Evolutionary conservation across 2,329 filamentous ascomycete species (phyloP), one percentile per base, ranked within the genome.

Genomic region (Xylariaceae sp.): DNA sequence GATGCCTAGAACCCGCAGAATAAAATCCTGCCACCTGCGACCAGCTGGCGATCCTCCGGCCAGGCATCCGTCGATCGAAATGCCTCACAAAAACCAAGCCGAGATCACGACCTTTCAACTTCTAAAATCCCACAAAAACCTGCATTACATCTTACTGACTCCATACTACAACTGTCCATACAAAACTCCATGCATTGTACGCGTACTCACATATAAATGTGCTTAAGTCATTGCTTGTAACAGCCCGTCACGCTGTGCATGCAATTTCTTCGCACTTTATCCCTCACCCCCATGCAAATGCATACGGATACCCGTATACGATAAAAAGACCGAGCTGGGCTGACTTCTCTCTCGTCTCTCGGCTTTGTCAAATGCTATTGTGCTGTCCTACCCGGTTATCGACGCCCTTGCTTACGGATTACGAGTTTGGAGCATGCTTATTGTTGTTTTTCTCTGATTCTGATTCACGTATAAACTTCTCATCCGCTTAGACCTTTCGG

Each of bases 301-400:
- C 37, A 17, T 9, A 42, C 37, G 11, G 8, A 10, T 54, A 53
- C 39, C 23, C 35, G 45, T 23, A 18, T 54, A 54, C 52, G 52
- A 54, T 44, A 13, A 44, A 49, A 30, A 52, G 60, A 42, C 53
- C 57, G 62, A 61, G 62, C 62, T 39, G 58, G 60, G 23, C 23
- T 30, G 23, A 30, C 23, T 30, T 30, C 44, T n/a, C 55, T 64
- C 58, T 11, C 37, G 37, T 9, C 44, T n/a, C 57, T 62, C 56
- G 11, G 60, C 55, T 35, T 23, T 44, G 39, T 39, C 17, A 18
- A 13, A 42, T 30, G 23, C 4, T 30, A 55, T 49, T 34, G 39
- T 34, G 2, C 4, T 55, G 5, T 23, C 17, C 39, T 44, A 34
- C 9, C n/a, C 23, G 10, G 15, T 13, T 17, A 30, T 52, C 57